These are phyloP conservation scores for Claviceps arundinis DNA, from an alignment of 2,329 filamentous ascomycete genomes.

Conservation along the genomic window DNA sequence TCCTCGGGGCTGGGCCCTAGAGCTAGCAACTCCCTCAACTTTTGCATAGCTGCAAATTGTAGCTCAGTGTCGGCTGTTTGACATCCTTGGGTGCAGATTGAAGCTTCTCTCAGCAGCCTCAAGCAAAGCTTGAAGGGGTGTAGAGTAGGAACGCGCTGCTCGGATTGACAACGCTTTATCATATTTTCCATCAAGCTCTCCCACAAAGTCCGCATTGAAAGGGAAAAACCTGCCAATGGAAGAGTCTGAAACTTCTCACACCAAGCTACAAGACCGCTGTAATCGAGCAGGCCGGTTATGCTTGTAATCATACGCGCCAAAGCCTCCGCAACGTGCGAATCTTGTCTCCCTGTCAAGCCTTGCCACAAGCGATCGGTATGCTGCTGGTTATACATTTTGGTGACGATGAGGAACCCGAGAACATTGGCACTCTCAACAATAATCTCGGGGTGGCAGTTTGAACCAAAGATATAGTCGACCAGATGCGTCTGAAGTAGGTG, in stretches of 20 bases:
- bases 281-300: constrained; percentile 35
- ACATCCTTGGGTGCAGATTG: constrained; percentile 37
- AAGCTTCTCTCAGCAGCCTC: constrained; percentile 59
- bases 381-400: constrained; percentile 52
- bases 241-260: constrained; percentile 57
- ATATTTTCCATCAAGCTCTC: constrained; percentile 40
- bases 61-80: constrained; percentile 47
- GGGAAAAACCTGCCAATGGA: constrained; percentile 49
- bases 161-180: constrained; percentile 28
- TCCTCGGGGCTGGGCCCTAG: constrained; percentile 39
- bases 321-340: constrained; percentile 72
- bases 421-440: constrained; percentile 73
- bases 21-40: constrained; percentile 47
- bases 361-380: constrained; percentile 78
- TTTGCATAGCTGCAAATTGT: constrained; percentile 47
- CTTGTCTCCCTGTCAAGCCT: constrained; percentile 66
- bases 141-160: constrained; percentile 20
- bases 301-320: constrained; percentile 51
- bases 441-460: constrained; percentile 84
- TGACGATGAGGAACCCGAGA: constrained; percentile 74
- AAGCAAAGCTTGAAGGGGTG: constrained; percentile 42
- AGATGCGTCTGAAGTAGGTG: constrained; percentile 59
- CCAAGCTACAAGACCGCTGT: constrained; percentile 45
- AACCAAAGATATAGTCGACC: constrained; percentile 75
- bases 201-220: constrained; percentile 48